Evolutionary conservation across 768 basidiomycete species (phyloP).

Genomic region (Rhodotorula kratochvilovae): DNA sequence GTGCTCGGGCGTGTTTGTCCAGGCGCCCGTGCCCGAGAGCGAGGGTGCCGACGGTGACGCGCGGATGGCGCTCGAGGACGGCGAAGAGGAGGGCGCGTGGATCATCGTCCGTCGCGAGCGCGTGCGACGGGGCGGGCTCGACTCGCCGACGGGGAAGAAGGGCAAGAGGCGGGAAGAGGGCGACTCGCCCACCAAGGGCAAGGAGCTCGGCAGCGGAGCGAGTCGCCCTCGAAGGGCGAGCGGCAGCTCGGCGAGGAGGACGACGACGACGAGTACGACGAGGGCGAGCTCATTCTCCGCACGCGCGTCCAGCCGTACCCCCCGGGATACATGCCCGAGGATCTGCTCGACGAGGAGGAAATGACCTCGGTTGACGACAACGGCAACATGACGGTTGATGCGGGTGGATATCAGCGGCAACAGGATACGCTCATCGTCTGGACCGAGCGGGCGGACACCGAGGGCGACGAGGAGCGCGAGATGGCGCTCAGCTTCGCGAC

Average conservation of each 20-base stretch:
- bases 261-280: not conserved
- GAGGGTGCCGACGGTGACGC: constrained; percentile 68
- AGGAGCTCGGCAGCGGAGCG: too few relatives aligned
- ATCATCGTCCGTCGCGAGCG: constrained; percentile 71
- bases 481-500: constrained; percentile 97
- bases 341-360: constrained; percentile 30
- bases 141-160: constrained; percentile 72
- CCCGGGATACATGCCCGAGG: constrained; percentile 17
- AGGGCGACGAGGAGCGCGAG: constrained; percentile 72
- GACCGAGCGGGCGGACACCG: constrained; percentile 60
- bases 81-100: constrained; percentile 36
- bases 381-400: constrained; percentile 26
- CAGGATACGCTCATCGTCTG: constrained; percentile 96
- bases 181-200: constrained; percentile 1
- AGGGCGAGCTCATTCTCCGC: constrained; percentile 42
- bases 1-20: constrained; percentile 54
- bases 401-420: constrained; percentile 36
- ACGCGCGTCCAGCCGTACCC: constrained; percentile 49
- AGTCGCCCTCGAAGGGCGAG: not conserved
- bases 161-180: constrained; percentile 54
- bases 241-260: not conserved
- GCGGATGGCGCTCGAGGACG: not conserved
- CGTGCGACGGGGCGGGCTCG: constrained; percentile 71
- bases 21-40: constrained; percentile 51
- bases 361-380: constrained; percentile 17